Evolutionary conservation across 441 rosid genomes (phyloP), one percentile per base, ranked within the genome.

Genomic region (Bocquillonia castaneifolia): DNA sequence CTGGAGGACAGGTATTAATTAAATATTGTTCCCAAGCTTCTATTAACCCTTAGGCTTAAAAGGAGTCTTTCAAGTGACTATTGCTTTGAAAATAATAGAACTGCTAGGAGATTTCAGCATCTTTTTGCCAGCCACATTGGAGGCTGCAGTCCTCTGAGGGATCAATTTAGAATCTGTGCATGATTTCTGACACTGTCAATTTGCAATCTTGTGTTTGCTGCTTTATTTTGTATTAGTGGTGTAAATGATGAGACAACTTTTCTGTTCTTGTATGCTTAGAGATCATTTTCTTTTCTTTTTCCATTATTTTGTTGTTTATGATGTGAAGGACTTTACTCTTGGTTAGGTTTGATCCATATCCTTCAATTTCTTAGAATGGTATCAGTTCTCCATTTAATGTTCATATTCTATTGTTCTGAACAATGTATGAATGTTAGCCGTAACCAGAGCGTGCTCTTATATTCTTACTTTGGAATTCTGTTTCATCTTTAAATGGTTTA

Each of bases 1-100:
- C 97, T 47, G 98, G 98, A 76, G 98, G 98, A 70, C 97, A 91
- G 96, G 96, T 92, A 76, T 42, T 31, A 23, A 48, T 39, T 23
- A 17, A 23, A 63, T 50, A 29, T 31, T 52, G 2, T 58, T 29
- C n/a, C 36, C n/a, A n/a, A n/a, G n/a, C n/a, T n/a, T n/a, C n/a
- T n/a, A n/a, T n/a, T n/a, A n/a, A n/a, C n/a, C n/a, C n/a, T n/a
- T n/a, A n/a, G n/a, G n/a, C n/a, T n/a, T n/a, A n/a, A n/a, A n/a
- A n/a, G n/a, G n/a, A n/a, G n/a, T n/a, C n/a, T 42, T 55, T 31
- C 6, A 25, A 63, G 37, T 34, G 5, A 22, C 31, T 17, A 23
- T 3, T 22, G 13, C 47, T 32, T 26, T 52, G 69, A 66, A 25
- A 39, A 36, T 37, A 13, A 53, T 25, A 15, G 23, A 32, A 29